Percentiles rank a stretch among this genome's conserved stretches.
These are phyloP conservation scores for Pichia sp. DNA, from an alignment of 1,139 yeast genomes.

Conservation along the genomic window DNA sequence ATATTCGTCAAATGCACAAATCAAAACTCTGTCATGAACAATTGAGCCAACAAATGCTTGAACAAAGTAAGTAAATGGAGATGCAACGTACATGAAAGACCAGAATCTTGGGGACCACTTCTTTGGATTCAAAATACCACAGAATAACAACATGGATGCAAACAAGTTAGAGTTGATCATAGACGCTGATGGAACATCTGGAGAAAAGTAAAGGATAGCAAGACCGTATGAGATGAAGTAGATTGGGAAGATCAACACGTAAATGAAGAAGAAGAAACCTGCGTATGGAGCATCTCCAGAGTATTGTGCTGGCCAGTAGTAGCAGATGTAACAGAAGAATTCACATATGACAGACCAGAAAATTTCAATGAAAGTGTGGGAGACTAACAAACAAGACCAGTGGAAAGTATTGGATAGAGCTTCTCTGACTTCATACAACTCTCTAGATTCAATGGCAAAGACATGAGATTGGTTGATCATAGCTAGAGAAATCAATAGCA, in stretches of 20 bases:
- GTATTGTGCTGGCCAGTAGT: conserved; percentile 53
- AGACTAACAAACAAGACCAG: conserved; percentile 48
- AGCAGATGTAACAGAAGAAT: conserved; percentile 44
- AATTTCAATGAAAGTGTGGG: conserved; percentile 46
- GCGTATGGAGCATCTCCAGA: conserved; percentile 38
- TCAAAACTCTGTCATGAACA: conserved; percentile 48
- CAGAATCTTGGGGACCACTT: conserved; percentile 61
- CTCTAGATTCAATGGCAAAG: conserved; percentile 47
- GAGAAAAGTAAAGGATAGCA: conserved; percentile 48
- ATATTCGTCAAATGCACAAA: conserved; percentile 46
- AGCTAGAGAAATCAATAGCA: conserved; percentile 45
- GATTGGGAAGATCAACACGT: conserved; percentile 47
- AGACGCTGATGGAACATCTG: conserved; percentile 57
- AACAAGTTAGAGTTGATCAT: conserved; percentile 39
- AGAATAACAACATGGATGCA: conserved; percentile 49
- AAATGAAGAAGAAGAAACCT: conserved; percentile 49
- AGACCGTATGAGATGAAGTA: conserved; percentile 51
- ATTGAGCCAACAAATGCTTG: conserved; percentile 48
- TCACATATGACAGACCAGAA: conserved; percentile 50
- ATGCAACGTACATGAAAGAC: conserved; percentile 62
- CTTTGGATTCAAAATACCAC: conserved; percentile 59
- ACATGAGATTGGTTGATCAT: conserved; percentile 53
- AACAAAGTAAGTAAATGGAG: conserved; percentile 64
- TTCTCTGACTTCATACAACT: conserved; percentile 56
- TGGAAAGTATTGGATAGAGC: conserved; percentile 59